Percentiles rank a stretch among this genome's conserved stretches.
phyloP scores from a whole-genome alignment of 306 rosid species.

The Vachellia pachyceras region DNA sequence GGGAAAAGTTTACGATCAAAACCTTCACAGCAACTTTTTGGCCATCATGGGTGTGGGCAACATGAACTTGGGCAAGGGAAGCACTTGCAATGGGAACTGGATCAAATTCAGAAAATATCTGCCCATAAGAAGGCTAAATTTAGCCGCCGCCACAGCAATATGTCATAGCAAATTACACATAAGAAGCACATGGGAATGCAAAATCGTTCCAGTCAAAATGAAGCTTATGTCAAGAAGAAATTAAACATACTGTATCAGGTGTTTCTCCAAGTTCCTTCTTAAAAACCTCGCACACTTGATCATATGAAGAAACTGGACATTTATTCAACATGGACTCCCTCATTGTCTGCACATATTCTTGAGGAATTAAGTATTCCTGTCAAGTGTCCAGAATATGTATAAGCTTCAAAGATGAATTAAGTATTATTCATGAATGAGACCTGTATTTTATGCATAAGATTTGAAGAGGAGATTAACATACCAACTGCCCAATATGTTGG shows the following conservation, averaged over 20 bases:
- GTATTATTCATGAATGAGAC: background rate
- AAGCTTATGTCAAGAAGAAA: conserved; percentile 21
- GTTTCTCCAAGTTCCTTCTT: conserved; percentile 86
- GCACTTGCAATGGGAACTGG: conserved; percentile 93
- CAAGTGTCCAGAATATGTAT: conserved; percentile 35
- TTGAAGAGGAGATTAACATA: conserved; percentile 42
- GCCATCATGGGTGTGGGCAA: conserved; percentile 80
- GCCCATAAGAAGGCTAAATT: conserved; percentile 48
- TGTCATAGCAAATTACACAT: conserved; percentile 24
- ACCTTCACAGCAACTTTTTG: conserved; percentile 99
- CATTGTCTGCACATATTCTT: conserved; percentile 83
- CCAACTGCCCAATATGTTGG: conserved; percentile 95
- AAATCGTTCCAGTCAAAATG: background rate
- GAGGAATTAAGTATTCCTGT: conserved; percentile 89
- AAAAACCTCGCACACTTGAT: conserved; percentile 78
- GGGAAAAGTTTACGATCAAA: conserved; percentile 34
- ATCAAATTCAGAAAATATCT: conserved; percentile 85
- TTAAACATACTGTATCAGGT: conserved; percentile 73
- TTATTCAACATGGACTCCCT: conserved; percentile 92
- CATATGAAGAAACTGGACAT: conserved; percentile 94
- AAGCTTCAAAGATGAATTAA: background rate
- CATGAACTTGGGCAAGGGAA: conserved; percentile 98
- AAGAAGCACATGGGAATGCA: no score
- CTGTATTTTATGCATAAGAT: background rate
- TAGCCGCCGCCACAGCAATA: conserved; percentile 29